A percentile compares a stretch with the other conserved stretches of the same genome.
phyloP scores from a whole-genome alignment of 805 yeast genomes.

The Lipomyces starkeyi region DNA sequence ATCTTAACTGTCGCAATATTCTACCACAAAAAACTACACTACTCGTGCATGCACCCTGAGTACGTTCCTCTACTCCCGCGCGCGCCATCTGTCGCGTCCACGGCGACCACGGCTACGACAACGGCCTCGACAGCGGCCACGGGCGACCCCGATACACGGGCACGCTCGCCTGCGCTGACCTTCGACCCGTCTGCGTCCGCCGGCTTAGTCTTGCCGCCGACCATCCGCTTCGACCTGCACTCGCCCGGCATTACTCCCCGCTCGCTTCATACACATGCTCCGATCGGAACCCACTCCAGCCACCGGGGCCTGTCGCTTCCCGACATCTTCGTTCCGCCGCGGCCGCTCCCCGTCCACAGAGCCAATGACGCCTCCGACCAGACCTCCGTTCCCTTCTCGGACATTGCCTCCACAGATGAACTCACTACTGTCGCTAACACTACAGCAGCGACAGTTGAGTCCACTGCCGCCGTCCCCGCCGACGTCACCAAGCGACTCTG shows the following conservation, averaged over 20 bases:
- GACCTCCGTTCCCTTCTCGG: background rate
- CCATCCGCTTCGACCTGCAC: constrained; percentile 35
- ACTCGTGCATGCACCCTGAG: background rate
- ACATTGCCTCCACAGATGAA: background rate
- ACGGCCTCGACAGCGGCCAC: background rate
- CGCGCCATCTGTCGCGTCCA: constrained; percentile 3
- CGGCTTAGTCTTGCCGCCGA: constrained; percentile 16
- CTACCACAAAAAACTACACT: background rate
- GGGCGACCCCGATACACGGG: background rate
- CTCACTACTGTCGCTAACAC: background rate
- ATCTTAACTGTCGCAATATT: too few relatives aligned
- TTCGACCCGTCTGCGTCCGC: constrained; percentile 2
- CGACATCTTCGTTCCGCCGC: constrained; percentile 2
- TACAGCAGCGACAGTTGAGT: background rate
- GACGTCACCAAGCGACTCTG: constrained; percentile 25
- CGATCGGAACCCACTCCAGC: background rate
- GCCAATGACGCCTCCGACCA: background rate
- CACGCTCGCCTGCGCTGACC: background rate
- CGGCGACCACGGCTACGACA: background rate
- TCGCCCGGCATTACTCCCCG: constrained; percentile 37
- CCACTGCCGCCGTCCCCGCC: background rate
- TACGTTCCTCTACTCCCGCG: constrained; percentile 2
- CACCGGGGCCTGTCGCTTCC: constrained; percentile 2
- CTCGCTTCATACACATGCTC: constrained; percentile 12
- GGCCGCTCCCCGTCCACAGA: constrained; percentile 2